phyloP scores from a whole-genome alignment of 768 basidiomycete species.

The Leucogyrophana mollusca region DNA sequence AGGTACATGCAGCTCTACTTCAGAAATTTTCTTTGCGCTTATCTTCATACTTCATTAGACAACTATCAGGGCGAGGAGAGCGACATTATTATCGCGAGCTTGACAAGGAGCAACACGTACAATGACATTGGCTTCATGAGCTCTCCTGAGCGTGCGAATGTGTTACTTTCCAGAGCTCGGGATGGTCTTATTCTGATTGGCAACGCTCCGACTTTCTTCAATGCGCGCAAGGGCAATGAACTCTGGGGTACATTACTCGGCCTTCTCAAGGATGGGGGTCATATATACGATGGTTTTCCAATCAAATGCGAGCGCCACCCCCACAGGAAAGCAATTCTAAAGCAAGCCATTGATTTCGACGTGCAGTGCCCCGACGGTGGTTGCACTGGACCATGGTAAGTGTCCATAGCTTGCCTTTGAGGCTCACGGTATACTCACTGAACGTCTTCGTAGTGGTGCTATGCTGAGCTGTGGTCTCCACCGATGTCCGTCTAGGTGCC shows the following conservation, averaged over 20 bases:
- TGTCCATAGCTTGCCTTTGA: not conserved
- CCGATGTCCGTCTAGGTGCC: conserved; percentile 56
- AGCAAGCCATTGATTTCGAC: conserved; percentile 45
- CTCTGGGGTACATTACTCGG: conserved; percentile 48
- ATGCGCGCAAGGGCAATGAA: conserved; percentile 46
- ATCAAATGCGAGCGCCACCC: conserved; percentile 53
- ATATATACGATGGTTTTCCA: conserved; percentile 60
- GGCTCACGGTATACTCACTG: conserved; percentile 1
- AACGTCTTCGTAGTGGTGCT: conserved; percentile 33
- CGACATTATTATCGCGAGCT: conserved; percentile 54
- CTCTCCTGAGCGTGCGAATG: conserved; percentile 62
- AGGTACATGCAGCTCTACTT: conserved; percentile 33
- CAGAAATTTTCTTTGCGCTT: not conserved
- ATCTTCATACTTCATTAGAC: conserved; percentile 33
- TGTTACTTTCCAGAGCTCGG: conserved; percentile 59
- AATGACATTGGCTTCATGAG: conserved; percentile 66
- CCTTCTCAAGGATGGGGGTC: conserved; percentile 35
- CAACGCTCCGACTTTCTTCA: conserved; percentile 52
- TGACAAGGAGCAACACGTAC: conserved; percentile 54
- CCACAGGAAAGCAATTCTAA: conserved; percentile 34
- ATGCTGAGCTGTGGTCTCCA: conserved; percentile 50
- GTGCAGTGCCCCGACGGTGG: conserved; percentile 57
- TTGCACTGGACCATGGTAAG: conserved; percentile 54
- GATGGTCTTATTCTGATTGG: conserved; percentile 61
- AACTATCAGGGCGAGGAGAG: conserved; percentile 74